Evolutionary conservation across 352 stramenopile genomes (phyloP).

Genomic region (Phytophthora sansomeana): DNA sequence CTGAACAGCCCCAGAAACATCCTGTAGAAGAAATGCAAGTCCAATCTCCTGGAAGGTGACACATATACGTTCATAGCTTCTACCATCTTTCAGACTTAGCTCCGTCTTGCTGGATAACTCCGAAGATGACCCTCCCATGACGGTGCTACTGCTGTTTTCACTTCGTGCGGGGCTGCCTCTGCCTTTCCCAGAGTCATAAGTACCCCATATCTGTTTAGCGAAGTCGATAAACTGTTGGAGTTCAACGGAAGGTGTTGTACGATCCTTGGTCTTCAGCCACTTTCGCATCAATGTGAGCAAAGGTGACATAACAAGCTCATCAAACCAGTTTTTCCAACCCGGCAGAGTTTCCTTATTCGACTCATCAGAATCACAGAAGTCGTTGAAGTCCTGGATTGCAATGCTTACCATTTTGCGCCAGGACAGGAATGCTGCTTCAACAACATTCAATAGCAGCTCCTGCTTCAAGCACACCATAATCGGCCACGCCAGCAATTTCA

Average conservation of each 20-base stretch:
- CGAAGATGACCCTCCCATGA: conserved; percentile 16
- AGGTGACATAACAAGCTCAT: conserved; percentile 53
- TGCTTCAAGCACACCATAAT: conserved; percentile 57
- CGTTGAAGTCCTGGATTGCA: conserved; percentile 62
- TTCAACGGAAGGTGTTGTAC: conserved; percentile 18
- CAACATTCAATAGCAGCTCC: conserved; percentile 56
- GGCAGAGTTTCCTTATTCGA: conserved; percentile 36
- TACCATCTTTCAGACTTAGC: not conserved
- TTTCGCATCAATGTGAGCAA: conserved; percentile 33
- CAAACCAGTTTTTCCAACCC: conserved; percentile 67
- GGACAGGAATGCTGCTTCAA: conserved; percentile 55
- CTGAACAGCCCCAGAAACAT: conserved; percentile 53
- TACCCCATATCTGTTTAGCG: conserved; percentile 31
- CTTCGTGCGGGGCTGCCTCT: conserved; percentile 6
- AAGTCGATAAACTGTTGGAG: conserved; percentile 42
- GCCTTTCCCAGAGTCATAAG: not conserved
- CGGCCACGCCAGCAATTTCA: conserved; percentile 59
- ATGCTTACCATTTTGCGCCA: conserved; percentile 56
- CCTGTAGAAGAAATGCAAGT: conserved; percentile 58
- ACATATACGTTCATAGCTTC: not conserved
- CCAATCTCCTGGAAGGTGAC: conserved; percentile 47
- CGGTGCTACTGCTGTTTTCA: conserved; percentile 31
- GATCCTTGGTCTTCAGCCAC: not conserved
- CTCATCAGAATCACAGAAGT: conserved; percentile 32
- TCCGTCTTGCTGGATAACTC: conserved; percentile 5